Conservation (phyloP, 345 rosid genomes). For the Hypericum perforatum region DNA sequence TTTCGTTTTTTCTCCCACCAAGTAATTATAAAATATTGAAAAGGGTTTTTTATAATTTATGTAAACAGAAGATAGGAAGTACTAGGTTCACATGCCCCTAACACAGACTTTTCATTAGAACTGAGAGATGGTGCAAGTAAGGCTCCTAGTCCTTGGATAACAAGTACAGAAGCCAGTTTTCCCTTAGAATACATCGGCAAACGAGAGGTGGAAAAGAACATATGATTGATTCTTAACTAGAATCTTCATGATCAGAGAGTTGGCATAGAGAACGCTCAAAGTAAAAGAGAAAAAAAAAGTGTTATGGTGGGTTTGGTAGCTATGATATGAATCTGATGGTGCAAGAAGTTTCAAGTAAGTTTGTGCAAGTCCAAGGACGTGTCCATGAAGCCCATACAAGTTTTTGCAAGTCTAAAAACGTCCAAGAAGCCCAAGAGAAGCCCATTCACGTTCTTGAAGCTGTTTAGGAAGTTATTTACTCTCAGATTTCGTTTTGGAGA, state of each 20-base stretch:
- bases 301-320: neutral
- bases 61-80: slow-evolving; percentile 15
- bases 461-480: no score
- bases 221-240: slow-evolving; percentile 33
- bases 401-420: no score
- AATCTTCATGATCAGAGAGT: slow-evolving; percentile 31
- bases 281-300: slow-evolving; percentile 6
- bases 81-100: slow-evolving; percentile 26
- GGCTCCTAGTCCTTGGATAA: slow-evolving; percentile 27
- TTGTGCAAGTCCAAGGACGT: no score
- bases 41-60: no score
- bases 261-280: slow-evolving; percentile 18
- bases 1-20: slow-evolving; percentile 8
- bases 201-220: slow-evolving; percentile 21
- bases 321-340: no score
- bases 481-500: no score
- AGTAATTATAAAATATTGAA: slow-evolving; percentile 5
- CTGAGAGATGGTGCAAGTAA: slow-evolving; percentile 12
- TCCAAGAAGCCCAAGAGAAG: no score
- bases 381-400: no score
- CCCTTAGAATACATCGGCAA: slow-evolving; percentile 4
- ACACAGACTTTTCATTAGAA: slow-evolving; percentile 28
- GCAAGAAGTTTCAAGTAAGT: no score
- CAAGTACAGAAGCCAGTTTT: slow-evolving; percentile 30
- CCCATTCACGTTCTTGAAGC: no score